Evolutionary conservation across 192 early-diverging fungal species (phyloP).

Genomic region (Diversispora eburnea): DNA sequence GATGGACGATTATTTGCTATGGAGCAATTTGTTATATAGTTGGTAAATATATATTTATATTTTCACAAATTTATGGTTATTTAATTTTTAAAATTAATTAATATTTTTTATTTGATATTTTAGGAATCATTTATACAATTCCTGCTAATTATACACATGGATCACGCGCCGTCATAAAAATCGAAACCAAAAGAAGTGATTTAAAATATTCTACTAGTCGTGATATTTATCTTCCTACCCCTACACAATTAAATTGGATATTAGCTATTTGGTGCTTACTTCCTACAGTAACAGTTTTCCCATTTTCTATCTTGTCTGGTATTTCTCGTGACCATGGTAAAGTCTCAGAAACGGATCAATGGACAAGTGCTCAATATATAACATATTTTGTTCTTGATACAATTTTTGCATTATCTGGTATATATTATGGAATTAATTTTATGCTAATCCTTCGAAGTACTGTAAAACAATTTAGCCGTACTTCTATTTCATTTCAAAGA

Average conservation of each 20-base stretch:
- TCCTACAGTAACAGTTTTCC: constrained; percentile 12
- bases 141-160: constrained; percentile 15
- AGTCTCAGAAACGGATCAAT: background rate
- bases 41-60: constrained; percentile 3
- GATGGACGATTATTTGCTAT: constrained; percentile 19
- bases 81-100: background rate
- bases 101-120: background rate
- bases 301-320: constrained; percentile 12
- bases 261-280: constrained; percentile 4
- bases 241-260: background rate
- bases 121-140: constrained; percentile 30
- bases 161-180: background rate
- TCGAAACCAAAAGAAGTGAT: background rate
- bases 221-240: constrained; percentile 4
- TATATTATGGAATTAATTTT: constrained; percentile 25
- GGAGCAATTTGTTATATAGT: constrained; percentile 14
- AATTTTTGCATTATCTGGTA: background rate
- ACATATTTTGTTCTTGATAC: background rate
- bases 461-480: constrained; percentile 9
- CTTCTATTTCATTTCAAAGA: background rate
- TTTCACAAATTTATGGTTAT: background rate
- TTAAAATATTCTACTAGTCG: background rate
- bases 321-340: constrained; percentile 13
- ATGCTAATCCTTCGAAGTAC: constrained; percentile 10
- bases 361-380: constrained; percentile 13